Evolutionary conservation across 306 rosid genomes (phyloP).

Genomic region (Prunus mira): DNA sequence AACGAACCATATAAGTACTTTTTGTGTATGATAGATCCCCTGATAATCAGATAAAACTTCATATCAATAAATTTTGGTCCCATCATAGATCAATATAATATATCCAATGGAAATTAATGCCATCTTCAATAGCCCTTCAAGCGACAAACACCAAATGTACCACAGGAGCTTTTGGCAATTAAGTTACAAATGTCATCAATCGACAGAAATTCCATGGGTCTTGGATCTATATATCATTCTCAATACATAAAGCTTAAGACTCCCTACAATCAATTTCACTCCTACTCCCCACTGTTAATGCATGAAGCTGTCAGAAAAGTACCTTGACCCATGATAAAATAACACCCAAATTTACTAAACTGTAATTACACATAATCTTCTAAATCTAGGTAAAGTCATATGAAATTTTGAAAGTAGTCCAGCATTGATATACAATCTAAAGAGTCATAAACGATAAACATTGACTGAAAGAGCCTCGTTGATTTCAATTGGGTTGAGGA

Average conservation of each 20-base stretch:
- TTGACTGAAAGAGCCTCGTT: not conserved
- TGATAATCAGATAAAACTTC: slow-evolving; percentile 36
- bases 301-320: not conserved
- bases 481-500: not conserved
- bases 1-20: slow-evolving; percentile 73
- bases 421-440: not conserved
- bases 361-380: not conserved
- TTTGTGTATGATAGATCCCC: slow-evolving; percentile 77
- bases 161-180: not conserved
- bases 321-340: not conserved
- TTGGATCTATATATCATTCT: not conserved
- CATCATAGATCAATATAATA: not conserved
- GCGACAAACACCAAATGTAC: not conserved
- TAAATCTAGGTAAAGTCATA: not conserved
- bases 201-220: not conserved
- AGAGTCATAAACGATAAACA: not conserved
- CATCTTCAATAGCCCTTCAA: slow-evolving; percentile 11
- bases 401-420: not conserved
- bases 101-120: not conserved
- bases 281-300: not conserved
- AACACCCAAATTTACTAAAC: not conserved
- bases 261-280: not conserved
- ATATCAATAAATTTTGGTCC: not conserved
- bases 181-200: not conserved
- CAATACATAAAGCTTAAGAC: slow-evolving; percentile 1